These are phyloP conservation scores for Fusarium nurragi DNA, from an alignment of 2,329 filamentous ascomycete genomes.

Conservation along the genomic window DNA sequence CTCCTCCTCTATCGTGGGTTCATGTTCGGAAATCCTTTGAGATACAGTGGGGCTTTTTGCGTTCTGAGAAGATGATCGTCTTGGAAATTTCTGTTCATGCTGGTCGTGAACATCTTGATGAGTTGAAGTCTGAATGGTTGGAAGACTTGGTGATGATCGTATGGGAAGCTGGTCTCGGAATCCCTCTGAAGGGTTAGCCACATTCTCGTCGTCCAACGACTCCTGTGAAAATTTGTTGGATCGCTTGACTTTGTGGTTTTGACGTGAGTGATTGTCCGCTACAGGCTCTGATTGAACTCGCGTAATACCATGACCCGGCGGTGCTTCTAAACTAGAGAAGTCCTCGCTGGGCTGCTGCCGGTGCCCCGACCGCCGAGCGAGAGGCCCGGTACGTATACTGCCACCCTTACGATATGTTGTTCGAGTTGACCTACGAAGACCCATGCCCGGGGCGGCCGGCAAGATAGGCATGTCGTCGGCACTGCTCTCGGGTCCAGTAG, in stretches of 20 bases:
- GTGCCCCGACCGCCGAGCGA: slow-evolving; percentile 75
- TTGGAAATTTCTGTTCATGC: slow-evolving; percentile 54
- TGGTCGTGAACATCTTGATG: slow-evolving; percentile 51
- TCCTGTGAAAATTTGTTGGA: slow-evolving; percentile 62
- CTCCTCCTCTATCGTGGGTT: slow-evolving; percentile 51
- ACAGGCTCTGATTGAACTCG: slow-evolving; percentile 76
- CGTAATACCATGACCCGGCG: slow-evolving; percentile 62
- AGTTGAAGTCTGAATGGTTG: slow-evolving; percentile 73
- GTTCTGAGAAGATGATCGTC: slow-evolving; percentile 65
- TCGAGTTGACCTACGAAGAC: slow-evolving; percentile 86
- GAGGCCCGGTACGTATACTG: slow-evolving; percentile 81
- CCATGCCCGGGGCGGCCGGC: slow-evolving; percentile 78
- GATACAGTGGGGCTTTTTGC: slow-evolving; percentile 57
- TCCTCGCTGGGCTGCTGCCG: slow-evolving; percentile 69
- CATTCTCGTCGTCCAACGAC: slow-evolving; percentile 46
- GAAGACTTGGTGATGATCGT: slow-evolving; percentile 46
- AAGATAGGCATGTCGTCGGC: slow-evolving; percentile 86
- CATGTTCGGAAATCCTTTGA: slow-evolving; percentile 39
- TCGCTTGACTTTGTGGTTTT: slow-evolving; percentile 58
- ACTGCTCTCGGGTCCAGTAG: slow-evolving; percentile 54
- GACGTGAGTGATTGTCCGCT: slow-evolving; percentile 65
- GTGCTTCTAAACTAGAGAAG: slow-evolving; percentile 56
- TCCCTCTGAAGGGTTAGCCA: slow-evolving; percentile 36
- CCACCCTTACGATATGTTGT: slow-evolving; percentile 90
- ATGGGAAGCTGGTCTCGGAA: slow-evolving; percentile 49